Conservation (phyloP, 2,329 filamentous ascomycete species). For the Colletotrichum viniferum region DNA sequence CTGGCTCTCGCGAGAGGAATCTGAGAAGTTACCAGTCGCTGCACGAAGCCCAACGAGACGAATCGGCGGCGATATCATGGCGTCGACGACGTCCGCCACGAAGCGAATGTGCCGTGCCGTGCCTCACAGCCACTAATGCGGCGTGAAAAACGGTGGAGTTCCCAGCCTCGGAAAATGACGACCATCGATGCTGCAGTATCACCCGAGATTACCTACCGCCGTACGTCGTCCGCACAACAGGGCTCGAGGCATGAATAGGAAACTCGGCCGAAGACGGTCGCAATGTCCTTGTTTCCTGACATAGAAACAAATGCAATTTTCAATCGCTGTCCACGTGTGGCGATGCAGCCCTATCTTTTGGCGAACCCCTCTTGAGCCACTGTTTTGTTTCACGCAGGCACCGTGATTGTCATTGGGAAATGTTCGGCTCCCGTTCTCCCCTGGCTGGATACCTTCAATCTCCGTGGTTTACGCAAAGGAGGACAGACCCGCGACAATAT, state of each 20-base stretch:
- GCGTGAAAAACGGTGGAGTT: neutral
- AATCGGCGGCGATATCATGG: neutral
- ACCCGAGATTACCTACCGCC: slow-evolving; percentile 25
- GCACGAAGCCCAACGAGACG: neutral
- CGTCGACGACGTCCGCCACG: neutral
- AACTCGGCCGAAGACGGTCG: slow-evolving; percentile 6
- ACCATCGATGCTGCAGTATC: slow-evolving; percentile 15
- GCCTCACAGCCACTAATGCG: neutral
- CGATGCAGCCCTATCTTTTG: slow-evolving; percentile 29
- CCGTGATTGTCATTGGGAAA: neutral
- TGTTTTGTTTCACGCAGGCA: neutral
- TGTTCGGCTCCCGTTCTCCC: neutral
- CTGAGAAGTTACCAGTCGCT: neutral
- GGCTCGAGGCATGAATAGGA: neutral
- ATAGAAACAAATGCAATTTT: neutral
- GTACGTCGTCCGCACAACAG: slow-evolving; percentile 15
- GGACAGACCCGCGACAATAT: neutral
- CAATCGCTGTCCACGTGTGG: slow-evolving; percentile 1
- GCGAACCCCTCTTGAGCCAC: neutral
- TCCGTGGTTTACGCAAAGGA: neutral
- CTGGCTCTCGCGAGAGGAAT: neutral
- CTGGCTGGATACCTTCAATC: neutral
- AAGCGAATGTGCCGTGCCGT: neutral
- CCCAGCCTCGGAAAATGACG: neutral
- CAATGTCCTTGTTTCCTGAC: slow-evolving; percentile 1